Evolutionary conservation across 2,329 filamentous ascomycete genomes (phyloP).

Genomic region (Bipolaris zeicola): DNA sequence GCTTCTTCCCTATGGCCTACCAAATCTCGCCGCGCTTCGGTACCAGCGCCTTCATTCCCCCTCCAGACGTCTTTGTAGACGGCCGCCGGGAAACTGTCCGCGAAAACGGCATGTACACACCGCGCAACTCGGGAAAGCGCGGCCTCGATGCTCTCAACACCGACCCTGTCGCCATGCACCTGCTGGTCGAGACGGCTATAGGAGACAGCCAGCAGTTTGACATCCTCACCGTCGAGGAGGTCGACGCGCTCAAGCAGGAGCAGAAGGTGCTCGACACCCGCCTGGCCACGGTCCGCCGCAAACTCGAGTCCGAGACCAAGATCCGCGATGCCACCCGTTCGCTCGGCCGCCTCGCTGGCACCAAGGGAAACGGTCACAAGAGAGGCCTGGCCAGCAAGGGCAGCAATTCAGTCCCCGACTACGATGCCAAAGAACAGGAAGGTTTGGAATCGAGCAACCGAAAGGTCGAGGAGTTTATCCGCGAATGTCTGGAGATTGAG

Average conservation of each 20-base stretch:
- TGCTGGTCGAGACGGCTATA: conserved; percentile 91
- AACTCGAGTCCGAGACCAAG: conserved; percentile 87
- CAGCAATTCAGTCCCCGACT: conserved; percentile 30
- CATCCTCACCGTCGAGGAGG: conserved; percentile 87
- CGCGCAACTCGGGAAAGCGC: conserved; percentile 37
- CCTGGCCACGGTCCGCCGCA: conserved; percentile 81
- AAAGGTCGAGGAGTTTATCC: conserved; percentile 83
- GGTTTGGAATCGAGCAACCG: conserved; percentile 76
- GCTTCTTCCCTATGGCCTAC: conserved; percentile 47
- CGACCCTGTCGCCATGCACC: conserved; percentile 78
- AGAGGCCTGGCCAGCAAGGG: conserved; percentile 59
- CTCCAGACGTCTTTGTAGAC: conserved; percentile 46
- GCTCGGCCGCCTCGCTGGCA: conserved; percentile 78
- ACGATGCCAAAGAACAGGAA: conserved; percentile 64
- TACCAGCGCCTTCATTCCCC: conserved; percentile 46
- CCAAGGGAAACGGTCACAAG: conserved; percentile 56
- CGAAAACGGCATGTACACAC: conserved; percentile 35
- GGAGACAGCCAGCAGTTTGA: conserved; percentile 85
- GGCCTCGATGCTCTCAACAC: conserved; percentile 45
- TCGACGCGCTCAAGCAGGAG: conserved; percentile 90
- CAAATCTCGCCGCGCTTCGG: conserved; percentile 45
- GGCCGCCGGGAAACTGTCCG: conserved; percentile 34
- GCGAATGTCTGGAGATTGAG: conserved; percentile 80
- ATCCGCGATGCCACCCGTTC: conserved; percentile 91
- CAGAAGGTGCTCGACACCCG: conserved; percentile 71